Percentiles rank a stretch among this genome's conserved stretches.
Conservation (phyloP, 176 grass and related monocot species). For the Panicum miliaceum region DNA sequence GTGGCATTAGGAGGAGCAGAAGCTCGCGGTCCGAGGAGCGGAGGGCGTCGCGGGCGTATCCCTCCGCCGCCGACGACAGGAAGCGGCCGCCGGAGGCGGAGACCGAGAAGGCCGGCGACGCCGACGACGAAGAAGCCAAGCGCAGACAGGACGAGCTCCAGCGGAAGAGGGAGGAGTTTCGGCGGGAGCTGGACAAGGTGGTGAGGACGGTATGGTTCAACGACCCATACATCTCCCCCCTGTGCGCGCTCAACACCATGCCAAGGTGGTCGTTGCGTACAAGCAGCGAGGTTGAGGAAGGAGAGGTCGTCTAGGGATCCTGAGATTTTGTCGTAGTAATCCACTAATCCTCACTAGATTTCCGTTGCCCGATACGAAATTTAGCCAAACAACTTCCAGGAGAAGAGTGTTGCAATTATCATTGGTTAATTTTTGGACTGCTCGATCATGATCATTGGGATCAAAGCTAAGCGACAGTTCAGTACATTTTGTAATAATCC, state of each 20-base stretch:
- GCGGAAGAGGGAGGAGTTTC: constrained; percentile 32
- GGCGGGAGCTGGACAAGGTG: constrained; percentile 31
- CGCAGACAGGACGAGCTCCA: neutral
- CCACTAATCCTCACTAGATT: neutral
- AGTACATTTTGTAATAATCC: neutral
- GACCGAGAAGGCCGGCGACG: neutral
- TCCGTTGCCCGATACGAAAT: neutral
- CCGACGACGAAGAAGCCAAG: neutral
- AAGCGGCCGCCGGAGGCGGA: neutral
- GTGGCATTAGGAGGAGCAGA: neutral
- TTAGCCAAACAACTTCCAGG: neutral
- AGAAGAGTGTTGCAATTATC: neutral
- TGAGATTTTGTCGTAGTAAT: neutral
- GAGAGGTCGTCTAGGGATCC: neutral
- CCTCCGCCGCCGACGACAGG: neutral
- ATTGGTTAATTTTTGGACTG: neutral
- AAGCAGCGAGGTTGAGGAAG: neutral
- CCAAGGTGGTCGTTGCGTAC: neutral
- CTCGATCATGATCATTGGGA: neutral
- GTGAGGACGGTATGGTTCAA: constrained; percentile 54
- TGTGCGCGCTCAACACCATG: constrained; percentile 29
- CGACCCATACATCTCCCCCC: constrained; percentile 37
- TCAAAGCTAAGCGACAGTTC: neutral
- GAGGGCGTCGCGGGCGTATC: neutral
- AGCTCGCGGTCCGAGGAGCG: neutral